These are phyloP conservation scores for Pseudogymnoascus sp. DNA, from an alignment of 2,329 filamentous ascomycete species.

Conservation along the genomic window DNA sequence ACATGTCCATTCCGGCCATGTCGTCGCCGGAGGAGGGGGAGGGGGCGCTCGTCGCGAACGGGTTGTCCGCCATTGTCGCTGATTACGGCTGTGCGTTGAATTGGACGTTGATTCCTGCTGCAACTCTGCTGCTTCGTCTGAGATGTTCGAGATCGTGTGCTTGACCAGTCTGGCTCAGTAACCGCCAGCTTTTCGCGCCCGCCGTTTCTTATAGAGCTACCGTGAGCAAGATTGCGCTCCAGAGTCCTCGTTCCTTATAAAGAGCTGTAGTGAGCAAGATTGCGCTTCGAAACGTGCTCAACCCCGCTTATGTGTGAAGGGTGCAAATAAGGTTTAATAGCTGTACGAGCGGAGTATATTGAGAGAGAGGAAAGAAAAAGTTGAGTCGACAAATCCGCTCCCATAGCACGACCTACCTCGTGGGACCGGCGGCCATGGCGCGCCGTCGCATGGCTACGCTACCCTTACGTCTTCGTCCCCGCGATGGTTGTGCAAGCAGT, in stretches of 20 bases:
- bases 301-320: background rate
- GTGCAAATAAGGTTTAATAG: background rate
- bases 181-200: background rate
- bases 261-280: background rate
- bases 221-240: conserved; percentile 5
- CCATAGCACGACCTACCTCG: background rate
- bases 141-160: background rate
- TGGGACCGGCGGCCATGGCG: background rate
- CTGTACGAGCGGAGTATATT: background rate
- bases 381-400: background rate
- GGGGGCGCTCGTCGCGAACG: background rate
- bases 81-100: background rate
- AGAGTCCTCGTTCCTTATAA: background rate
- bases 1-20: conserved; percentile 6
- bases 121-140: background rate
- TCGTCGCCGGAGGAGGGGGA: background rate
- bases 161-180: background rate
- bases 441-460: background rate
- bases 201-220: background rate
- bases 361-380: background rate
- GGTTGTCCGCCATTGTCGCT: background rate
- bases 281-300: conserved; percentile 7
- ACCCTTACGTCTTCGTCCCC: background rate
- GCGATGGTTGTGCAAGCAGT: background rate
- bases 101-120: background rate